Evolutionary conservation across 495 filamentous ascomycete species (phyloP).

Genomic region (Penicillium arizonense): DNA sequence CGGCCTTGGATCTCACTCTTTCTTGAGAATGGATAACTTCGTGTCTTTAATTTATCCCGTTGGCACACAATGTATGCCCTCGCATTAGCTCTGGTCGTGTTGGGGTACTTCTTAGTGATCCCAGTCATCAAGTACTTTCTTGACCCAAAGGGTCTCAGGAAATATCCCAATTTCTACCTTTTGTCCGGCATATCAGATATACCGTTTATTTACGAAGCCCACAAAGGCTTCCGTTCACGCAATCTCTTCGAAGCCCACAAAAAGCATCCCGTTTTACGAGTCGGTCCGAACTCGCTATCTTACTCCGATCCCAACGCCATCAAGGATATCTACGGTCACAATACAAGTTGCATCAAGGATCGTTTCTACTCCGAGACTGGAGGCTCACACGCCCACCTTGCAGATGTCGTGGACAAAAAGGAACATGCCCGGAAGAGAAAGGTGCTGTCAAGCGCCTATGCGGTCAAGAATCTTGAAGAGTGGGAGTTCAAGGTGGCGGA

Average conservation of each 20-base stretch:
- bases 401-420: slow-evolving; percentile 36
- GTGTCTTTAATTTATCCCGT: neutral
- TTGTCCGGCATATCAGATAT: slow-evolving; percentile 39
- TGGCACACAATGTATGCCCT: neutral
- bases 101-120: slow-evolving; percentile 28
- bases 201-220: slow-evolving; percentile 30
- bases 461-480: slow-evolving; percentile 46
- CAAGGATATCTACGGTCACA: slow-evolving; percentile 53
- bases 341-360: slow-evolving; percentile 45
- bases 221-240: slow-evolving; percentile 33
- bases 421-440: slow-evolving; percentile 43
- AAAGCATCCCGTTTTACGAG: slow-evolving; percentile 40
- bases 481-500: slow-evolving; percentile 49
- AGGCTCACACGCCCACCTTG: slow-evolving; percentile 38
- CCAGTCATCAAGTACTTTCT: slow-evolving; percentile 32
- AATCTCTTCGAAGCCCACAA: slow-evolving; percentile 35
- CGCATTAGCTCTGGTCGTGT: slow-evolving; percentile 12
- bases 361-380: slow-evolving; percentile 32
- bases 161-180: slow-evolving; percentile 34
- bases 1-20: neutral
- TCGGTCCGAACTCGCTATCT: slow-evolving; percentile 47
- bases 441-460: slow-evolving; percentile 34
- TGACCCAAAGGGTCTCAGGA: slow-evolving; percentile 40
- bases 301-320: slow-evolving; percentile 36
- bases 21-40: neutral